Evolutionary conservation across 2,329 filamentous ascomycete genomes (phyloP).

Genomic region (Ploettnerulaceae sp.): DNA sequence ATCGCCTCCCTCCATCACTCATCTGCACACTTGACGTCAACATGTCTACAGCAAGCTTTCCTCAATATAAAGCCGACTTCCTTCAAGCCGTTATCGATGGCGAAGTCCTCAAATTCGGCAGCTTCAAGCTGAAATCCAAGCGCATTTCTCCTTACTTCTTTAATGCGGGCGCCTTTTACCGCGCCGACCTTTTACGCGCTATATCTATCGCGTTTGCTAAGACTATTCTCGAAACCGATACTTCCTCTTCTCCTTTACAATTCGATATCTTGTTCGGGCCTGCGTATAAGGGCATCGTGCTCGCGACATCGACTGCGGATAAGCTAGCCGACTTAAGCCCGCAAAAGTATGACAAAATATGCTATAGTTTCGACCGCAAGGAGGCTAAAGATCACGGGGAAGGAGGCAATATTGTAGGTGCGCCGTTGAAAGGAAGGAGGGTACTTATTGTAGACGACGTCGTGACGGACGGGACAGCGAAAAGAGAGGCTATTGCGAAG

Average conservation of each 20-base stretch:
- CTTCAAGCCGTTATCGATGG: constrained; percentile 63
- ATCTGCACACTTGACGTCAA: too few relatives aligned
- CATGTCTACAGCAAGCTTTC: too few relatives aligned
- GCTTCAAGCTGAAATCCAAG: constrained; percentile 87
- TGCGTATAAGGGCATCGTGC: constrained; percentile 89
- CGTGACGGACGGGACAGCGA: constrained; percentile 90
- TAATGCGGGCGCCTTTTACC: constrained; percentile 90
- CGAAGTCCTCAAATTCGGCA: constrained; percentile 73
- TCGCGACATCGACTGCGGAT: constrained; percentile 72
- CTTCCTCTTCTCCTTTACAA: constrained; percentile 40
- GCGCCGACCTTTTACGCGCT: constrained; percentile 68
- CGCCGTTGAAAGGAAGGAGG: constrained; percentile 75
- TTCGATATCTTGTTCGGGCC: constrained; percentile 91
- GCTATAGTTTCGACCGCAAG: constrained; percentile 92
- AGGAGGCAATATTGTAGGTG: constrained; percentile 87
- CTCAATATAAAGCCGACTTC: constrained; percentile 67
- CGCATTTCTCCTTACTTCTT: constrained; percentile 95
- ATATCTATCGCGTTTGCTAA: constrained; percentile 78
- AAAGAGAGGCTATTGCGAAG: constrained; percentile 86
- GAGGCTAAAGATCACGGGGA: constrained; percentile 96
- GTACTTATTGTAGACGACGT: constrained; percentile 95
- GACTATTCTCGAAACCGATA: constrained; percentile 48
- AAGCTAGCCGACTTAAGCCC: constrained; percentile 68
- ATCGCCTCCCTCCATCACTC: too few relatives aligned
- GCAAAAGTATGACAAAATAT: constrained; percentile 60